Evolutionary conservation across 1,139 yeast genomes (phyloP).

Genomic region (Yamadazyma spencermartinsiae): DNA sequence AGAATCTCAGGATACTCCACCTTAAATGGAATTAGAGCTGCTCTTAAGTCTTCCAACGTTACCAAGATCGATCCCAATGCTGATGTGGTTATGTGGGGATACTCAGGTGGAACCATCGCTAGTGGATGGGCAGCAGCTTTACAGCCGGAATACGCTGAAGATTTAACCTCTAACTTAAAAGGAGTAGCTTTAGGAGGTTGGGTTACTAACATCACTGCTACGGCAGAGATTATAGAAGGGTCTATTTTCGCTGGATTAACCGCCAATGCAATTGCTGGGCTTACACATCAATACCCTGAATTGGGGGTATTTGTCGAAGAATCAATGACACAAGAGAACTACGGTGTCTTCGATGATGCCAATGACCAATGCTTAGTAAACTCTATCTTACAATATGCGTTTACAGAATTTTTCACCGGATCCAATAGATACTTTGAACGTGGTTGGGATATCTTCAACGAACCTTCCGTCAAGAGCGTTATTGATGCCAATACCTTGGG

Average conservation of each 20-base stretch:
- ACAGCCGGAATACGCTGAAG: constrained; percentile 37
- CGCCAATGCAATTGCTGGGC: constrained; percentile 27
- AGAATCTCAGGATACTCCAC: constrained; percentile 31
- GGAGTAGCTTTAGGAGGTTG: constrained; percentile 39
- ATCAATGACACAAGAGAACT: constrained; percentile 5
- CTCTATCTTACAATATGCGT: constrained; percentile 12
- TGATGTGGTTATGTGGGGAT: constrained; percentile 35
- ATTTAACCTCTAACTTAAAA: constrained; percentile 22
- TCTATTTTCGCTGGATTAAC: constrained; percentile 27
- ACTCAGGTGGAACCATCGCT: constrained; percentile 42
- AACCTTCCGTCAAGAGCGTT: constrained; percentile 11
- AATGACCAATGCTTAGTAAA: constrained; percentile 15
- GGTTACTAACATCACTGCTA: constrained; percentile 25
- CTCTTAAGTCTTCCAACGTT: constrained; percentile 21
- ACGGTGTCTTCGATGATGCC: constrained; percentile 13
- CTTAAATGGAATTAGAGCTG: constrained; percentile 33
- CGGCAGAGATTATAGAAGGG: constrained; percentile 28
- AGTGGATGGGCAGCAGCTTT: constrained; percentile 39
- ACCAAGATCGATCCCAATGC: constrained; percentile 33
- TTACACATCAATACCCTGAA: constrained; percentile 28
- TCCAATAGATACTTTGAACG: constrained; percentile 11
- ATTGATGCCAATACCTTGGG: constrained; percentile 21
- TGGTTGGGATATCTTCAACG: constrained; percentile 18
- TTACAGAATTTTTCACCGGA: constrained; percentile 20
- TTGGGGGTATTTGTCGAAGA: constrained; percentile 4